A percentile compares a stretch with the other conserved stretches of the same genome.
Conservation (phyloP, 805 yeast species). For the Peterozyma toletana region DNA sequence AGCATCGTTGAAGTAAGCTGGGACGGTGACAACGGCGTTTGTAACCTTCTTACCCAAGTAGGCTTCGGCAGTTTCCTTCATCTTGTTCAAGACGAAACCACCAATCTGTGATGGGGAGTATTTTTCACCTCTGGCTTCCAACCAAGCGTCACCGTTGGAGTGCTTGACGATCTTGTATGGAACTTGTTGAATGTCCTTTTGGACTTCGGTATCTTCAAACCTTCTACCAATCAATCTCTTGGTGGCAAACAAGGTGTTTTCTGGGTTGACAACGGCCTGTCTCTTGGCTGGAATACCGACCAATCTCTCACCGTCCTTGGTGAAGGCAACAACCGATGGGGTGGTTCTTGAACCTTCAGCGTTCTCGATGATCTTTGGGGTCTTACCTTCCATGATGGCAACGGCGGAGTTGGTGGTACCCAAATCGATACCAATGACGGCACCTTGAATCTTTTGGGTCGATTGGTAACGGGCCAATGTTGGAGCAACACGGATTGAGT, state of each 20-base stretch:
- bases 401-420: constrained; percentile 89
- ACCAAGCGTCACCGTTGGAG: constrained; percentile 65
- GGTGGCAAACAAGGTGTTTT: constrained; percentile 75
- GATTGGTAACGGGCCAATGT: constrained; percentile 14
- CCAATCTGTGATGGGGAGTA: constrained; percentile 70
- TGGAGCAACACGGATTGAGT: constrained; percentile 2
- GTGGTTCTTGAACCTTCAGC: constrained; percentile 77
- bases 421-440: constrained; percentile 72
- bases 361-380: constrained; percentile 63
- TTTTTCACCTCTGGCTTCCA: constrained; percentile 36
- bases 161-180: constrained; percentile 59
- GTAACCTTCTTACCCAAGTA: constrained; percentile 80
- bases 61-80: constrained; percentile 97
- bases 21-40: constrained; percentile 89
- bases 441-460: constrained; percentile 24
- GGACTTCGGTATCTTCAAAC: constrained; percentile 62
- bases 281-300: constrained; percentile 73
- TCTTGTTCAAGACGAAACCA: constrained; percentile 76
- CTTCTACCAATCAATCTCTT: constrained; percentile 75
- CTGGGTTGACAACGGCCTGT: constrained; percentile 70
- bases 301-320: constrained; percentile 35
- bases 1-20: constrained; percentile 86
- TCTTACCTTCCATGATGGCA: constrained; percentile 61
- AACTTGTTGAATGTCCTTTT: constrained; percentile 52
- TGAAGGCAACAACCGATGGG: constrained; percentile 70